These are phyloP conservation scores for Gossypium schwendimanii DNA, from an alignment of 441 rosid genomes.

Conservation along the genomic window DNA sequence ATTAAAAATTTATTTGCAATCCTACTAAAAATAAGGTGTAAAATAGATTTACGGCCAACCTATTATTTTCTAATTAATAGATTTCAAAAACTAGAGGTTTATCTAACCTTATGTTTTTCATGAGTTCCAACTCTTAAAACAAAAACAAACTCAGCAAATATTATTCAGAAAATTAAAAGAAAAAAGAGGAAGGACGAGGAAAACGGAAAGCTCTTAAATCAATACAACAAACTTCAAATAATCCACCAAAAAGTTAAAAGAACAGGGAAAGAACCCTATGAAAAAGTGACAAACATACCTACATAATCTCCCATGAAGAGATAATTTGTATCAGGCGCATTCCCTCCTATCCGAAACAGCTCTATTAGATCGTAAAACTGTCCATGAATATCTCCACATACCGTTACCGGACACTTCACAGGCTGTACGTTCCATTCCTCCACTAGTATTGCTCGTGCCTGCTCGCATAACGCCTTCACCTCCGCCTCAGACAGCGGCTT, in stretches of 20 bases:
- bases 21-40: background rate
- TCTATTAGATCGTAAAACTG: slow-evolving; percentile 95
- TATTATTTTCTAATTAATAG: background rate
- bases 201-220: background rate
- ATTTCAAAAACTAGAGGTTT: background rate
- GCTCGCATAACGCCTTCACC: slow-evolving; percentile 90
- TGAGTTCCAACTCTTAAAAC: background rate
- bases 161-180: background rate
- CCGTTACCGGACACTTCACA: slow-evolving; percentile 96
- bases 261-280: background rate
- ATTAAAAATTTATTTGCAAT: background rate
- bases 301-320: slow-evolving; percentile 99
- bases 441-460: slow-evolving; percentile 83
- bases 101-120: background rate
- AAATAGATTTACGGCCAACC: background rate
- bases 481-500: slow-evolving; percentile 82
- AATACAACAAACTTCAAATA: background rate
- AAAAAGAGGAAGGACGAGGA: background rate
- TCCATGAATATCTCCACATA: slow-evolving; percentile 97
- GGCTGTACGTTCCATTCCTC: slow-evolving; percentile 99
- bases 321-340: slow-evolving; percentile 90
- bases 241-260: background rate
- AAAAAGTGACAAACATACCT: slow-evolving; percentile 38
- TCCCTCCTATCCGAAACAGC: slow-evolving; percentile 92
- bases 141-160: background rate